Evolutionary conservation across 108 stramenopile genomes (phyloP).

Genomic region (Skeletonema potamos): DNA sequence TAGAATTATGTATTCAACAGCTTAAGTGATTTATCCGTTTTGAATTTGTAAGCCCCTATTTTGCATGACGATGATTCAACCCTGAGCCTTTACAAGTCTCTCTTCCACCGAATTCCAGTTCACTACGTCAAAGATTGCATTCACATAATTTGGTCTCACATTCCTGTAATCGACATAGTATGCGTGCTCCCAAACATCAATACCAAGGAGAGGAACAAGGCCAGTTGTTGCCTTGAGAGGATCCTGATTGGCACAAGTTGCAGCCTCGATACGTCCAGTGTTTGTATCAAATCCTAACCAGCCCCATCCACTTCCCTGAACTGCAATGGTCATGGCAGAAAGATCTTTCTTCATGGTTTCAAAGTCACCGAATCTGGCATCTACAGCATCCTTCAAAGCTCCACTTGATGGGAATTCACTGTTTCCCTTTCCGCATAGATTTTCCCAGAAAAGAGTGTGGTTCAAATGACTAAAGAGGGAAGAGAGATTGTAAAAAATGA

Average conservation of each 20-base stretch:
- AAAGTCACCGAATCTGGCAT: conserved; percentile 77
- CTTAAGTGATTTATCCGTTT: no score
- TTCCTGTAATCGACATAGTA: conserved; percentile 96
- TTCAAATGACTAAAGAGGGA: conserved; percentile 55
- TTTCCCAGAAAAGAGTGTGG: conserved; percentile 98
- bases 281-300: conserved; percentile 94
- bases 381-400: conserved; percentile 70
- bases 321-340: conserved; percentile 80
- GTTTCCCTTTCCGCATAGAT: conserved; percentile 63
- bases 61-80: neutral
- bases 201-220: conserved; percentile 94
- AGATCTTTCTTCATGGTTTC: conserved; percentile 83
- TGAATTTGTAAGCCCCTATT: neutral
- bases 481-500: neutral
- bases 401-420: conserved; percentile 49
- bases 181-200: conserved; percentile 97
- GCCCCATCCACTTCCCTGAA: conserved; percentile 99
- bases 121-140: conserved; percentile 92
- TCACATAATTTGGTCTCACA: conserved; percentile 96
- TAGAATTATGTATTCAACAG: neutral
- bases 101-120: conserved; percentile 81
- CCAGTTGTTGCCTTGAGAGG: conserved; percentile 98
- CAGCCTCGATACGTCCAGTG: conserved; percentile 77
- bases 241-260: conserved; percentile 95
- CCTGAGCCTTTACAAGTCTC: conserved; percentile 65